phyloP scores from a whole-genome alignment of 257 asterid genomes.

The Gardenia jasminoides region DNA sequence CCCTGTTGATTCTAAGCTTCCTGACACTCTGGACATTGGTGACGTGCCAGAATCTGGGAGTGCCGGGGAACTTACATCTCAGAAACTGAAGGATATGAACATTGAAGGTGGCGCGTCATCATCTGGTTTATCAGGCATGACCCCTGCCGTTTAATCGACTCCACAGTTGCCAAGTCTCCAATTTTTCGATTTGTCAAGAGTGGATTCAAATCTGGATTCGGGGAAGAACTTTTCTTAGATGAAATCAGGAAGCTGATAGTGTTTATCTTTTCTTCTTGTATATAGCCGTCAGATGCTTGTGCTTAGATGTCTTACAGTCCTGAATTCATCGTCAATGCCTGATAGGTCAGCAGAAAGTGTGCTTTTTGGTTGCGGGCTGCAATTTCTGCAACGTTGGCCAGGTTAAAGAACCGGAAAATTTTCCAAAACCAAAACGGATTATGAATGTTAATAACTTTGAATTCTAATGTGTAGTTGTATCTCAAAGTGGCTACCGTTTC shows the following conservation, averaged over 20 bases:
- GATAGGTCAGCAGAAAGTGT: conserved; percentile 1
- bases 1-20: conserved; percentile 63
- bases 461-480: not conserved
- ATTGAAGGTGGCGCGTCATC: conserved; percentile 51
- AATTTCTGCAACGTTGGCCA: not conserved
- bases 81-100: conserved; percentile 30
- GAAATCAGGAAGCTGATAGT: conserved; percentile 20
- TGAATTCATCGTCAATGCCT: conserved; percentile 16
- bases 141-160: conserved; percentile 31
- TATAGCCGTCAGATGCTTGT: conserved; percentile 24
- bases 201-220: conserved; percentile 26
- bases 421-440: not conserved
- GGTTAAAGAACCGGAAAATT: not conserved
- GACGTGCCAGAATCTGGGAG: conserved; percentile 61
- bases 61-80: conserved; percentile 22
- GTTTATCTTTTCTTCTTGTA: conserved; percentile 24
- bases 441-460: not conserved
- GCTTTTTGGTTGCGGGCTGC: conserved; percentile 16
- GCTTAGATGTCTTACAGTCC: conserved; percentile 13
- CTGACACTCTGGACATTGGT: conserved; percentile 78
- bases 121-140: conserved; percentile 41
- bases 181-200: not conserved
- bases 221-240: conserved; percentile 7
- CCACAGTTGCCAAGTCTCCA: not conserved
- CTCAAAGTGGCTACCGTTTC: not conserved